phyloP scores from a whole-genome alignment of 805 yeast species.

The Diddensiella transvaalensis region DNA sequence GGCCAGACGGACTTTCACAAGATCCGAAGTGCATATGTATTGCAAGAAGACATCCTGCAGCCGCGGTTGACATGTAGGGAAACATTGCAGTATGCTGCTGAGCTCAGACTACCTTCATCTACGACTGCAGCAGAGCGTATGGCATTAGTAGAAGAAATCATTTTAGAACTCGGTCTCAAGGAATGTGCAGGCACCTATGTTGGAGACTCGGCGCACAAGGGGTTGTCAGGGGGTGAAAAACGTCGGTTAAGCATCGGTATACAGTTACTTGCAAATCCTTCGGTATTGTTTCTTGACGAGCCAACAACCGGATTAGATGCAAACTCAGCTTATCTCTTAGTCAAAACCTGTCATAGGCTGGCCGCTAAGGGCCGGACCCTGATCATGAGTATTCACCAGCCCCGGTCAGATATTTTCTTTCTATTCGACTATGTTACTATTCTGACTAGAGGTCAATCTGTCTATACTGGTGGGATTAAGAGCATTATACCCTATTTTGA shows the following conservation, averaged over 20 bases:
- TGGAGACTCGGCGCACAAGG: constrained; percentile 50
- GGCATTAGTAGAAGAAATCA: constrained; percentile 53
- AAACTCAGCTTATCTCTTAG: constrained; percentile 62
- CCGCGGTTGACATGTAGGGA: constrained; percentile 73
- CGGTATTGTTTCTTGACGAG: constrained; percentile 74
- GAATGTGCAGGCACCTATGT: constrained; percentile 61
- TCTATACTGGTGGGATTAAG: constrained; percentile 46
- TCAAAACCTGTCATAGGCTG: constrained; percentile 56
- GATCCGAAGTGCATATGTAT: constrained; percentile 56
- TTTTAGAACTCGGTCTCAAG: constrained; percentile 60
- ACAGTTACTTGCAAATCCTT: constrained; percentile 72
- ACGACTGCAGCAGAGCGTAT: constrained; percentile 43
- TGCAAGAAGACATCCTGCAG: constrained; percentile 69
- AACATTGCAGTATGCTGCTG: constrained; percentile 66
- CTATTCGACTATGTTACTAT: constrained; percentile 66
- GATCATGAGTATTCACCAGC: constrained; percentile 78
- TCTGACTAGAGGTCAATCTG: constrained; percentile 54
- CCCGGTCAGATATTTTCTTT: constrained; percentile 69
- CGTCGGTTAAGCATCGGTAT: constrained; percentile 73
- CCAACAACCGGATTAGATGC: constrained; percentile 89
- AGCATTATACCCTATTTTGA: constrained; percentile 49
- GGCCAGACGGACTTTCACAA: constrained; percentile 27
- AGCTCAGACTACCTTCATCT: constrained; percentile 54
- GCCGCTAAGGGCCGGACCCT: constrained; percentile 64
- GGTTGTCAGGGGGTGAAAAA: constrained; percentile 82